Evolutionary conservation across 2,329 filamentous ascomycete species (phyloP).

Genomic region (Rutstroemia sp.): DNA sequence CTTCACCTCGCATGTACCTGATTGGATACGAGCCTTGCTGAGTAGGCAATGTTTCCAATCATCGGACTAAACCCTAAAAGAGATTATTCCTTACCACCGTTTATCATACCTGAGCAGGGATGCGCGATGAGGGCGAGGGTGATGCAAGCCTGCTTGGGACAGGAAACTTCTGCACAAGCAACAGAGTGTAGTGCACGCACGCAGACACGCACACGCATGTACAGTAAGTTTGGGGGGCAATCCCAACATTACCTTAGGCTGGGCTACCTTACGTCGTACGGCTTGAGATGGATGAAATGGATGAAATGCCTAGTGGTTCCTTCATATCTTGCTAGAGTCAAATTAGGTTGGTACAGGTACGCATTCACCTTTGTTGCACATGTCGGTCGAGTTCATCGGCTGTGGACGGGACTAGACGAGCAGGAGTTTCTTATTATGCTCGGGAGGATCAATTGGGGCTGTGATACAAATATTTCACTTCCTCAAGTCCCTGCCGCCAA

Average conservation of each 20-base stretch:
- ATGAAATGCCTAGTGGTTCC: neutral
- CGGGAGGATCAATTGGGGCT: conserved; percentile 6
- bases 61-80: neutral
- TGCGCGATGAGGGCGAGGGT: neutral
- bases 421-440: neutral
- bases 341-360: neutral
- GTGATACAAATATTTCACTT: conserved; percentile 8
- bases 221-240: neutral
- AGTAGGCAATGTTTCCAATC: no score
- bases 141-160: neutral
- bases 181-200: neutral
- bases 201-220: neutral
- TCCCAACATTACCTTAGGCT: neutral
- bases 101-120: neutral
- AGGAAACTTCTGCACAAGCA: neutral
- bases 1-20: no score
- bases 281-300: neutral
- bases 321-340: neutral
- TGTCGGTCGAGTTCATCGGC: neutral
- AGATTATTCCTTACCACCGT: neutral
- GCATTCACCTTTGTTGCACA: neutral
- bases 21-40: no score
- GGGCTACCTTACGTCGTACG: neutral
- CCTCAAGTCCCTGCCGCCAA: neutral
- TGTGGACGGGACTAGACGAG: neutral